phyloP scores from a whole-genome alignment of 352 stramenopile genomes.

The Phytopythium mirpurense region DNA sequence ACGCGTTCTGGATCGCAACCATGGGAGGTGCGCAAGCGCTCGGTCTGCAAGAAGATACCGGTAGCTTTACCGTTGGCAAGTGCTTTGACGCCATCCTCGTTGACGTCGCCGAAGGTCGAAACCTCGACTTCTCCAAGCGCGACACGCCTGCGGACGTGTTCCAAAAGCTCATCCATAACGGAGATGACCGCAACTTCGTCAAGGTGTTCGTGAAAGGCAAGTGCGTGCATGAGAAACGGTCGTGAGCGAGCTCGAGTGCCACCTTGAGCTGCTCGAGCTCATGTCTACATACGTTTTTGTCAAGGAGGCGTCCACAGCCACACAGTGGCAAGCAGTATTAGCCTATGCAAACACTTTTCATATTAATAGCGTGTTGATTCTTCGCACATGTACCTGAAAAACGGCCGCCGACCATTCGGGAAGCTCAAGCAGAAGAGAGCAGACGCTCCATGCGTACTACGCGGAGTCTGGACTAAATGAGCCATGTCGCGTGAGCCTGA shows the following conservation, averaged over 20 bases:
- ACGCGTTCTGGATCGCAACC: conserved; percentile 87
- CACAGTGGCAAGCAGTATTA: no score
- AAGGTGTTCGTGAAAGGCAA: conserved; percentile 68
- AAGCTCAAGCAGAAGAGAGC: no score
- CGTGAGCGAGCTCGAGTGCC: background rate
- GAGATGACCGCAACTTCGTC: conserved; percentile 79
- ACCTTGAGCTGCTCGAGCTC: no score
- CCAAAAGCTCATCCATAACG: conserved; percentile 84
- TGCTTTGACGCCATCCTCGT: conserved; percentile 85
- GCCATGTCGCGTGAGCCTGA: background rate
- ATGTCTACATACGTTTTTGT: no score
- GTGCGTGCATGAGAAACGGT: conserved; percentile 17
- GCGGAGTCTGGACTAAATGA: no score
- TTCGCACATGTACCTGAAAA: no score
- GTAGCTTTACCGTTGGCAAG: conserved; percentile 77
- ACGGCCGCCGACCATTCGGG: no score
- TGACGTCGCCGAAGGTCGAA: conserved; percentile 31
- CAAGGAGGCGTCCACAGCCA: no score
- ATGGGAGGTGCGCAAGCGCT: conserved; percentile 78
- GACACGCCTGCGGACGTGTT: conserved; percentile 53
- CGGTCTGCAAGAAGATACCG: conserved; percentile 58
- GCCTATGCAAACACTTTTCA: no score
- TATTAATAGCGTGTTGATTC: no score
- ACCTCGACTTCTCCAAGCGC: conserved; percentile 45
- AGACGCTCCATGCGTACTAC: background rate